These are phyloP conservation scores for Corchorus olitorius DNA, from an alignment of 345 rosid species.

Conservation along the genomic window DNA sequence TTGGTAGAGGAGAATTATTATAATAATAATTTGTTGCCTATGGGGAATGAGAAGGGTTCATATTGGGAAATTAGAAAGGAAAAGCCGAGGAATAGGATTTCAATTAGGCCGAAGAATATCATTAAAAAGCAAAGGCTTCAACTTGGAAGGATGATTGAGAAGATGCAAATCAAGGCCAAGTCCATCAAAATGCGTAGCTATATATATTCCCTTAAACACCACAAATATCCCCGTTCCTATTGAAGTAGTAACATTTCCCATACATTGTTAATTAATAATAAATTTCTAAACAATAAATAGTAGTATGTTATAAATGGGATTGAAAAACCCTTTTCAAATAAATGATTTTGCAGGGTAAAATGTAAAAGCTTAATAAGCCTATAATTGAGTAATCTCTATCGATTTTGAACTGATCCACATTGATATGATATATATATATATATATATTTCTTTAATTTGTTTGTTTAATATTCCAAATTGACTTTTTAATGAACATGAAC, in stretches of 20 bases:
- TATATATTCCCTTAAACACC: background rate
- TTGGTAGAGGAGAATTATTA: conserved; percentile 25
- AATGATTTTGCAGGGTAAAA: background rate
- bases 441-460: too few species aligned
- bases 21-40: background rate
- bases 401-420: background rate
- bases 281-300: too few species aligned
- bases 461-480: too few species aligned
- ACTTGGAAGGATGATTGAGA: background rate
- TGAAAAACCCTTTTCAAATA: too few species aligned
- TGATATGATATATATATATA: too few species aligned
- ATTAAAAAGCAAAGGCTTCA: background rate
- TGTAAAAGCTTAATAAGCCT: background rate
- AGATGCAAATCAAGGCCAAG: background rate
- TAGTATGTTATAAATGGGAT: background rate
- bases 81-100: background rate
- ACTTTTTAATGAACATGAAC: too few species aligned
- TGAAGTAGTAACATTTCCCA: background rate
- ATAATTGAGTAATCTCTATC: background rate
- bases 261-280: too few species aligned
- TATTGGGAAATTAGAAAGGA: background rate
- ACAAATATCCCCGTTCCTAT: background rate
- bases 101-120: background rate
- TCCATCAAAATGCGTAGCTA: background rate
- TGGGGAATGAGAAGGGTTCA: background rate